Percentiles rank a stretch among this genome's conserved stretches.
Evolutionary conservation across 2,329 filamentous ascomycete species (phyloP).

Genomic region (Pezicula neosporulosa): DNA sequence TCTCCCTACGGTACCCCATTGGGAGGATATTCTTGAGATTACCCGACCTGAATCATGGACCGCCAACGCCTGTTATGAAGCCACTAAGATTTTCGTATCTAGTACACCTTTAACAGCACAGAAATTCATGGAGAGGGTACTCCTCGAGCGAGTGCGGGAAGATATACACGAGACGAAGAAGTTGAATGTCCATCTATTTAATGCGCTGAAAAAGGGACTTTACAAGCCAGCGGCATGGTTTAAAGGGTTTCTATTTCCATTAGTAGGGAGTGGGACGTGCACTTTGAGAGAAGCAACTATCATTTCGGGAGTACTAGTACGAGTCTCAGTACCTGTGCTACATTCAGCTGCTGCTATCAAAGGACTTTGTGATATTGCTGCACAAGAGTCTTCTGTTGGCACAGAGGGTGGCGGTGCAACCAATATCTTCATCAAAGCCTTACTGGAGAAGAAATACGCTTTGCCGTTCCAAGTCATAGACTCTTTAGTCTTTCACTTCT

Average conservation of each 20-base stretch:
- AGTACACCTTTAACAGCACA: slow-evolving; percentile 77
- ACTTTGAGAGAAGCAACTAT: slow-evolving; percentile 91
- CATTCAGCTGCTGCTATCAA: slow-evolving; percentile 92
- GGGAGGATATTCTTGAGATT: slow-evolving; percentile 82
- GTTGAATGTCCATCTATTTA: slow-evolving; percentile 93
- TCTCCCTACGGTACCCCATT: slow-evolving; percentile 85
- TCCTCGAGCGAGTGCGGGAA: slow-evolving; percentile 87
- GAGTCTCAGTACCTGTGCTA: slow-evolving; percentile 84
- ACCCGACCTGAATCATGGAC: slow-evolving; percentile 77
- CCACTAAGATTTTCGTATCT: slow-evolving; percentile 89
- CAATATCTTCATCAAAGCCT: slow-evolving; percentile 90
- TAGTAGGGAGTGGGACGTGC: slow-evolving; percentile 82
- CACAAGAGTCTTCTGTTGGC: slow-evolving; percentile 79
- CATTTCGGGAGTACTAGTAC: slow-evolving; percentile 77
- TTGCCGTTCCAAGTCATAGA: slow-evolving; percentile 94
- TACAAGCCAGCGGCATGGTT: slow-evolving; percentile 97
- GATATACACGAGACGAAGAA: slow-evolving; percentile 94
- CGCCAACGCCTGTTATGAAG: slow-evolving; percentile 80
- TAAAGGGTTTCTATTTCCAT: slow-evolving; percentile 90
- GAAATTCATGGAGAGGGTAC: slow-evolving; percentile 79
- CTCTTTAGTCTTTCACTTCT: slow-evolving; percentile 91
- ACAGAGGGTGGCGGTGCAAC: slow-evolving; percentile 87
- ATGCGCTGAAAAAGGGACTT: slow-evolving; percentile 83
- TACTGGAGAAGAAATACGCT: slow-evolving; percentile 96
- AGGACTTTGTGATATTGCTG: slow-evolving; percentile 89